These are phyloP conservation scores for Marasmius oreades DNA, from an alignment of 1,284 basidiomycete species.

Conservation along the genomic window DNA sequence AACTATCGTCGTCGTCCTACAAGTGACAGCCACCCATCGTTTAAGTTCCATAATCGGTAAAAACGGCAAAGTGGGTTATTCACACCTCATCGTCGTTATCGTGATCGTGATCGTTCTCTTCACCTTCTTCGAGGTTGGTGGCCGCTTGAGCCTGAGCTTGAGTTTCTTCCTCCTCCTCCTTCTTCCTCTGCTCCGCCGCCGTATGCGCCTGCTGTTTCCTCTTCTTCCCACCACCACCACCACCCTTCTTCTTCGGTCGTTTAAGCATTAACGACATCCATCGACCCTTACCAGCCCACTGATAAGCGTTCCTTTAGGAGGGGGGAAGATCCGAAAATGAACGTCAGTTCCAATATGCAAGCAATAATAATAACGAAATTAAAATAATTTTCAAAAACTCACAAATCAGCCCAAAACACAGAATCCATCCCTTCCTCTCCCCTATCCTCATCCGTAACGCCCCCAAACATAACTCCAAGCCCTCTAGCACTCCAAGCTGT, in stretches of 20 bases:
- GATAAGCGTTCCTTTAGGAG: slow-evolving; percentile 70
- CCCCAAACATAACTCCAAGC: slow-evolving; percentile 86
- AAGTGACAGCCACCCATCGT: background rate
- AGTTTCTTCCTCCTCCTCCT: slow-evolving; percentile 21
- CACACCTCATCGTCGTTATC: slow-evolving; percentile 1
- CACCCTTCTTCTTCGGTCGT: slow-evolving; percentile 52
- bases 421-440: slow-evolving; percentile 86
- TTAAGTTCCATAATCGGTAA: slow-evolving; percentile 2
- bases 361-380: too few relatives aligned
- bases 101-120: slow-evolving; percentile 26
- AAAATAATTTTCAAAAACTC: slow-evolving; percentile 26
- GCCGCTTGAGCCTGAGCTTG: slow-evolving; percentile 18
- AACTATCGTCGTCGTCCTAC: background rate
- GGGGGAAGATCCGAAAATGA: too few relatives aligned
- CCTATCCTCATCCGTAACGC: slow-evolving; percentile 87
- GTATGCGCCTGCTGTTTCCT: slow-evolving; percentile 31
- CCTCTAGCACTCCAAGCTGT: slow-evolving; percentile 65
- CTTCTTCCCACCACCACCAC: slow-evolving; percentile 31
- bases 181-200: slow-evolving; percentile 25
- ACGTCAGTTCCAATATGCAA: too few relatives aligned
- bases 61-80: background rate
- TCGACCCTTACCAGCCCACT: slow-evolving; percentile 71
- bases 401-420: slow-evolving; percentile 85
- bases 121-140: slow-evolving; percentile 24
- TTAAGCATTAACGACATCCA: slow-evolving; percentile 81